These are phyloP conservation scores for Pochonia chlamydosporia DNA, from an alignment of 2,329 filamentous ascomycete genomes.

Conservation along the genomic window DNA sequence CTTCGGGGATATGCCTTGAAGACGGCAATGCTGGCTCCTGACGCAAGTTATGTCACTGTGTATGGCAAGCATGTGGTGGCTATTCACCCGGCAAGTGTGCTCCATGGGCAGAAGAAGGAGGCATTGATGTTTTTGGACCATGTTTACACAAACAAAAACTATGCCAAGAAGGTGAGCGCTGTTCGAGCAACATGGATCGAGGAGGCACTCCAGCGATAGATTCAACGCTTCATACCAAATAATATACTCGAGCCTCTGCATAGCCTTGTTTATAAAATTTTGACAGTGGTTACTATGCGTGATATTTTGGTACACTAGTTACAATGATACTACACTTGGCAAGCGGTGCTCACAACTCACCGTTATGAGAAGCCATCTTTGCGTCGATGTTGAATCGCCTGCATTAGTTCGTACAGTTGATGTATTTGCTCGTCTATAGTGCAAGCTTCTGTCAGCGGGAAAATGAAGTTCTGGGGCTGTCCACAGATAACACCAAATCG, in stretches of 20 bases:
- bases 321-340: not conserved
- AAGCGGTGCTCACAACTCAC: slow-evolving; percentile 8
- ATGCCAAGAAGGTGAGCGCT: slow-evolving; percentile 59
- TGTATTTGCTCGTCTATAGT: slow-evolving; percentile 79
- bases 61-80: slow-evolving; percentile 55
- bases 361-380: slow-evolving; percentile 20
- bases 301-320: not conserved
- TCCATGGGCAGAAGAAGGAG: slow-evolving; percentile 58
- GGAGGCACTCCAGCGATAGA: slow-evolving; percentile 34
- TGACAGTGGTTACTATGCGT: no score
- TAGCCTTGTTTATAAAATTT: no score
- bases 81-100: slow-evolving; percentile 57
- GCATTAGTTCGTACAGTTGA: slow-evolving; percentile 92
- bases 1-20: slow-evolving; percentile 54
- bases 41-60: slow-evolving; percentile 55
- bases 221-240: not conserved
- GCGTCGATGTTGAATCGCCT: slow-evolving; percentile 55
- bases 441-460: not conserved
- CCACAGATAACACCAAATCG: no score
- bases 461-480: no score
- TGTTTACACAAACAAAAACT: slow-evolving; percentile 61
- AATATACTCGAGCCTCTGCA: no score
- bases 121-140: slow-evolving; percentile 65
- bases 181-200: slow-evolving; percentile 56
- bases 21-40: slow-evolving; percentile 54